Percentiles rank a stretch among this genome's conserved stretches.
Conservation (phyloP, 202 grass and related monocot species). For the Zizania palustris region DNA sequence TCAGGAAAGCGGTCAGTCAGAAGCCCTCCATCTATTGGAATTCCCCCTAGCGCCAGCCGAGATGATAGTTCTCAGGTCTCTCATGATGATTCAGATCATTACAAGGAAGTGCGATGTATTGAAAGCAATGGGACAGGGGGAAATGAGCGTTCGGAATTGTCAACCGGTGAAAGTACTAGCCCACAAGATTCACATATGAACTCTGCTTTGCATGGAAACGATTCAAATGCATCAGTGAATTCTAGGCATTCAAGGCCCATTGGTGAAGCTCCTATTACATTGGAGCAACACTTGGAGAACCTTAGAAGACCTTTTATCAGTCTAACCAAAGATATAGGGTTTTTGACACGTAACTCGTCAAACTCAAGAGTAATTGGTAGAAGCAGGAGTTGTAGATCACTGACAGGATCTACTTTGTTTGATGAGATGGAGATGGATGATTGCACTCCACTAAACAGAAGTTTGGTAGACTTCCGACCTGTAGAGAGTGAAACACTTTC, state of each 20-base stretch:
- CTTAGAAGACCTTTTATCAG: slow-evolving; percentile 65
- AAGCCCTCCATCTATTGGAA: slow-evolving; percentile 55
- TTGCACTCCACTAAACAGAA: slow-evolving; percentile 71
- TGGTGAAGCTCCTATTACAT: slow-evolving; percentile 63
- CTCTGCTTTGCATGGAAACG: slow-evolving; percentile 45
- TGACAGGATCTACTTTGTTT: slow-evolving; percentile 55
- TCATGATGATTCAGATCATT: slow-evolving; percentile 66
- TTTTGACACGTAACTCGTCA: slow-evolving; percentile 40
- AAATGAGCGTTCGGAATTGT: slow-evolving; percentile 44
- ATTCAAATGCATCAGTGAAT: slow-evolving; percentile 50
- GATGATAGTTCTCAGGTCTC: slow-evolving; percentile 54
- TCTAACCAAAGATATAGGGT: slow-evolving; percentile 55
- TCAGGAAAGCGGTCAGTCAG: slow-evolving; percentile 54
- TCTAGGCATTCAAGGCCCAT: slow-evolving; percentile 40
- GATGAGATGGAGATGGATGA: slow-evolving; percentile 59
- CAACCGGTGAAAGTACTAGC: slow-evolving; percentile 57
- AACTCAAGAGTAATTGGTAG: slow-evolving; percentile 63
- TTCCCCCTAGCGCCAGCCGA: slow-evolving; percentile 41
- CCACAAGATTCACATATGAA: slow-evolving; percentile 35
- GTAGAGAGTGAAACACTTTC: slow-evolving; percentile 63
- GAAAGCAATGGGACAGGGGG: slow-evolving; percentile 52
- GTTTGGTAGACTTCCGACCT: slow-evolving; percentile 65
- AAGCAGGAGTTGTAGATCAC: slow-evolving; percentile 90
- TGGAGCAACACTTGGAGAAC: slow-evolving; percentile 95
- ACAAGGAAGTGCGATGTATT: slow-evolving; percentile 92